A percentile compares a stretch with the other conserved stretches of the same genome.
Conservation (phyloP, 2,329 filamentous ascomycete genomes). For the Arthrobotrys sinensis region DNA sequence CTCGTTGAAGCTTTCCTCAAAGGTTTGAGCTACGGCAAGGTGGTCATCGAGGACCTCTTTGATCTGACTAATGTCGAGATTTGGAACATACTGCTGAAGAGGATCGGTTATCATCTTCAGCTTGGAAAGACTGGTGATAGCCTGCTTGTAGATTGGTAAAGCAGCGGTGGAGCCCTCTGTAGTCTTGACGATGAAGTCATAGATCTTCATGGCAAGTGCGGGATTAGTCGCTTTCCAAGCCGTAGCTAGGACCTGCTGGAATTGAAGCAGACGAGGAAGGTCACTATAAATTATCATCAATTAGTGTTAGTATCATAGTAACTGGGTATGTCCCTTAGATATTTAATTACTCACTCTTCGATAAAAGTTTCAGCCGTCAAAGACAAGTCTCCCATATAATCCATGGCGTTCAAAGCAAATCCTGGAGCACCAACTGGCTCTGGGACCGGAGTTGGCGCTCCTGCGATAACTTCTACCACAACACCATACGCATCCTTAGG, state of each 20-base stretch:
- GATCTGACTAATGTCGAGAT: conserved; percentile 54
- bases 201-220: conserved; percentile 47
- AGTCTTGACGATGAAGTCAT: conserved; percentile 50
- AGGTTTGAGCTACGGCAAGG: conserved; percentile 45
- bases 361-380: conserved; percentile 47
- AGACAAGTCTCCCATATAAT: conserved; percentile 55
- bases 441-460: not conserved
- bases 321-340: not conserved
- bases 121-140: conserved; percentile 52
- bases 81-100: conserved; percentile 58
- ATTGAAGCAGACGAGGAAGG: conserved; percentile 56
- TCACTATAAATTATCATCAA: conserved; percentile 31
- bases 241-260: conserved; percentile 53
- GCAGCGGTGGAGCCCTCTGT: conserved; percentile 37
- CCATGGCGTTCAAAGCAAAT: conserved; percentile 47
- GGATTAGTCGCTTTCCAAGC: conserved; percentile 52
- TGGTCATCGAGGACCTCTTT: conserved; percentile 53
- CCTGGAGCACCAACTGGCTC: conserved; percentile 35
- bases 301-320: too few relatives aligned
- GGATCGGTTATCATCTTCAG: conserved; percentile 47
- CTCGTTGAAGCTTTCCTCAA: conserved; percentile 49
- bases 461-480: conserved; percentile 33
- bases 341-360: conserved; percentile 44
- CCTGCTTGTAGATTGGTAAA: conserved; percentile 56
- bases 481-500: conserved; percentile 36